Conservation (phyloP, 768 basidiomycete genomes). For the Rhodotorula toruloides region DNA sequence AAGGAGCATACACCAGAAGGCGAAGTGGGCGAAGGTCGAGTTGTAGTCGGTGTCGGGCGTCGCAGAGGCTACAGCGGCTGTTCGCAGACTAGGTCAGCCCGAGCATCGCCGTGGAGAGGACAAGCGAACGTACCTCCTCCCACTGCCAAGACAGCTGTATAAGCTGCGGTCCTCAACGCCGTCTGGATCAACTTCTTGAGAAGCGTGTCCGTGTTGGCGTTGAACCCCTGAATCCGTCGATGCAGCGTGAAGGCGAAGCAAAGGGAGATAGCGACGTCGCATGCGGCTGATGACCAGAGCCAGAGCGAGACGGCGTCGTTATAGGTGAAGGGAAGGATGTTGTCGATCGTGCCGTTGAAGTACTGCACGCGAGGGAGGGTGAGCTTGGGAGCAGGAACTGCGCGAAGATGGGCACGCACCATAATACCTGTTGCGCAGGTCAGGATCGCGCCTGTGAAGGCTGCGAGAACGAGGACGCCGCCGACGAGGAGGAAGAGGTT, state of each 20-base stretch:
- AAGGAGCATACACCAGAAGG: background rate
- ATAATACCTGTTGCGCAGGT: background rate
- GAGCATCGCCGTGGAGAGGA: background rate
- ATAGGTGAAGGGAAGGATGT: background rate
- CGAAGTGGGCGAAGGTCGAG: background rate
- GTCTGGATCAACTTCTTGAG: slow-evolving; percentile 4
- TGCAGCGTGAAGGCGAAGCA: slow-evolving; percentile 5
- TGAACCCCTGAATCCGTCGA: slow-evolving; percentile 1
- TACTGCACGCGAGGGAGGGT: background rate
- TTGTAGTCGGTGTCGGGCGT: background rate
- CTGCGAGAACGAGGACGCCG: background rate
- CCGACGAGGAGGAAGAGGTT: background rate
- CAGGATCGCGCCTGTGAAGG: slow-evolving; percentile 6
- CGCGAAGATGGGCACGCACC: background rate
- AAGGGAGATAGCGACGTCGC: slow-evolving; percentile 7
- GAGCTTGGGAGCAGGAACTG: too few relatives aligned
- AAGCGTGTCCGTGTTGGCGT: slow-evolving; percentile 1
- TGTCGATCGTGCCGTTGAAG: slow-evolving; percentile 7
- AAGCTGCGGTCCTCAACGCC: slow-evolving; percentile 6
- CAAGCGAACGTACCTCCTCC: background rate
- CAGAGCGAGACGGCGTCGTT: slow-evolving; percentile 1
- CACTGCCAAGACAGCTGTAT: background rate
- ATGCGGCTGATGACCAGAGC: background rate
- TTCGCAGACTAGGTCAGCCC: background rate
- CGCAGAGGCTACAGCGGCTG: background rate